Evolutionary conservation across 306 rosid genomes (phyloP).

Genomic region (Parietaria judaica): DNA sequence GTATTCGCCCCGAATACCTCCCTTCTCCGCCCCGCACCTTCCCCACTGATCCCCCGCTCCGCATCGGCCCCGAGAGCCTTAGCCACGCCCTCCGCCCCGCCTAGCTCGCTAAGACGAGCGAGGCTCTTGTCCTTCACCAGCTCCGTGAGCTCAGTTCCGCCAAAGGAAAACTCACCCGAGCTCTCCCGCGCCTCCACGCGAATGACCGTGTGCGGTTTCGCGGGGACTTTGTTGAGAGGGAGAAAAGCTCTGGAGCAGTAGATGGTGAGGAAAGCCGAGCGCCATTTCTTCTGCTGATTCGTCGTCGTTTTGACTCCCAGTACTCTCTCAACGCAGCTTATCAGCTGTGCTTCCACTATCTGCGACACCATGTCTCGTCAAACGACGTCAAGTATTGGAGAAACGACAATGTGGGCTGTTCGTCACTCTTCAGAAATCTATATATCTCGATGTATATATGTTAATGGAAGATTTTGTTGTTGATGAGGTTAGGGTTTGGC

Average conservation of each 20-base stretch:
- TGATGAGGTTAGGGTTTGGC: too few species aligned
- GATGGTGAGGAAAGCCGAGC: conserved; percentile 28
- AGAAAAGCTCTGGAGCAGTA: conserved; percentile 44
- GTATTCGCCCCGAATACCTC: conserved; percentile 33
- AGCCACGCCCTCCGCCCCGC: conserved; percentile 34
- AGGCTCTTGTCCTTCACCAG: conserved; percentile 33
- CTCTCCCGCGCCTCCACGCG: not conserved
- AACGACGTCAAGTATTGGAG: too few species aligned
- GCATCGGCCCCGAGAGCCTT: conserved; percentile 17
- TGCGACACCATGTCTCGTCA: conserved; percentile 9
- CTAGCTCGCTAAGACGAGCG: conserved; percentile 6
- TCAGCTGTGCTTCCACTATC: conserved; percentile 9
- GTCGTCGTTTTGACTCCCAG: conserved; percentile 4
- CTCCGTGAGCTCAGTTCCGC: conserved; percentile 13
- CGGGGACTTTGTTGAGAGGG: not conserved
- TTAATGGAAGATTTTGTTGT: too few species aligned
- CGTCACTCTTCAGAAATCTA: too few species aligned
- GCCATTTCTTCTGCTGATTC: conserved; percentile 36
- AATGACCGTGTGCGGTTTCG: conserved; percentile 22
- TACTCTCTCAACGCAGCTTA: not conserved
- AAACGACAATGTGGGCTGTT: too few species aligned
- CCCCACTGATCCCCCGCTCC: conserved; percentile 19
- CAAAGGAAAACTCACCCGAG: conserved; percentile 11
- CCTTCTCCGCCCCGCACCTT: conserved; percentile 10
- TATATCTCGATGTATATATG: too few species aligned